Evolutionary conservation across 2,329 filamentous ascomycete genomes (phyloP).

Genomic region (Colletotrichum simmondsii): DNA sequence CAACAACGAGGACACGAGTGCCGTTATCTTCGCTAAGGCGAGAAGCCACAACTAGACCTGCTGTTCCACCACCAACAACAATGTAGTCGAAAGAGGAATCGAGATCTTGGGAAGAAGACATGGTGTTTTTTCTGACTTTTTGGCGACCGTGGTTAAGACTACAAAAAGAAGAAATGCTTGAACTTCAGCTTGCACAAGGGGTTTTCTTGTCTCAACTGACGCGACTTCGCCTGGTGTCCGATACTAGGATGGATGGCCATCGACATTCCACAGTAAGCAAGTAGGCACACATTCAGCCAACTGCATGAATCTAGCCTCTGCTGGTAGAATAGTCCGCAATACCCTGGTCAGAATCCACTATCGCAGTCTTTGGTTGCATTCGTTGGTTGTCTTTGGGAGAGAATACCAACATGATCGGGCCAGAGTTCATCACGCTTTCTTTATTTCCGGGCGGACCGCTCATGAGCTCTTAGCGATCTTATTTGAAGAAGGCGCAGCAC

Average conservation of each 20-base stretch:
- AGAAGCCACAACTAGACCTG: conserved; percentile 46
- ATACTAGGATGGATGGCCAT: background rate
- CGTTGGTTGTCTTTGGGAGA: background rate
- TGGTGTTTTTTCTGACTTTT: background rate
- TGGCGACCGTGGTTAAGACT: background rate
- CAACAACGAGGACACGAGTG: conserved; percentile 40
- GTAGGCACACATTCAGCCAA: background rate
- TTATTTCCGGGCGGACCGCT: background rate
- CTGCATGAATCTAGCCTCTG: background rate
- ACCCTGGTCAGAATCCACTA: background rate
- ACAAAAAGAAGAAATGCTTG: background rate
- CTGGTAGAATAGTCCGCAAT: background rate
- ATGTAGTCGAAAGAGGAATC: conserved; percentile 38
- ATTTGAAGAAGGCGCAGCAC: background rate
- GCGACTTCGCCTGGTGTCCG: background rate
- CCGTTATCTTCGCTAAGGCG: conserved; percentile 41
- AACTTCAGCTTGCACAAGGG: background rate
- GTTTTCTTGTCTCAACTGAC: background rate
- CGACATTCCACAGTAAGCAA: background rate
- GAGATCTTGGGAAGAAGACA: background rate
- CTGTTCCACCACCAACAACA: conserved; percentile 45
- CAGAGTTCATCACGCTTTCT: background rate
- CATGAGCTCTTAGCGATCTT: background rate
- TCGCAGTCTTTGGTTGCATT: background rate
- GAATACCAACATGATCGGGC: background rate